Evolutionary conservation across 2,329 filamentous ascomycete genomes (phyloP), one percentile per base, ranked within the genome.

Genomic region (Penicillium expansum): DNA sequence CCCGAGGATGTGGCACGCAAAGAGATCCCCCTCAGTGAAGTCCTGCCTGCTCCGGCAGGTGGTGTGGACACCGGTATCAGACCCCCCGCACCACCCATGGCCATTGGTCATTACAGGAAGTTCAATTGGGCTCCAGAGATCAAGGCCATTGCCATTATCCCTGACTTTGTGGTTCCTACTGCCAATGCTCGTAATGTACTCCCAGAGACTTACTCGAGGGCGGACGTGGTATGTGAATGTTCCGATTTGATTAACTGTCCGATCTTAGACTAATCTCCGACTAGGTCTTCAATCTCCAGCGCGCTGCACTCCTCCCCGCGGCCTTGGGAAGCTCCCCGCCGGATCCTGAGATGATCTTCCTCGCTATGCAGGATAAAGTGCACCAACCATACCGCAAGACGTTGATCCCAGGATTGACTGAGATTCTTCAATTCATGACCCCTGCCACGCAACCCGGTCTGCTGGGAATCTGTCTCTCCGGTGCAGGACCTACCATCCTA

Each of bases 291-390:
- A 99, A 99, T 78, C 82, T 97, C 67, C 94, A 97, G 77, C 85
- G 94, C 63, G 91, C 96, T 73, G 92, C 93, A 2, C 83, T 99
- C 48, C 83, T 99, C 13, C 92, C 93, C 32, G 91, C 92, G 11
- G 92, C 92, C 1, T 83, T 99, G 44, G 92, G 92, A 62, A 88
- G 91, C 73, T 93, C 90, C 8, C 93, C 94, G 10, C 93, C 92
- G 1, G 89, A 97, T 71, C 88, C 94, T 22, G 88, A 95, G 67
- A 88, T 96, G 75, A 99, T 99, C 73, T 95, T 95, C 79, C 86
- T 95, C 47, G 93, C 92, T 45, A 99, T 99, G 94, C 94, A 97
- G 78, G 94, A 99, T 80, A 96, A 92, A 77, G 86, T 99, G 59
- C 94, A 99, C 78, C 94, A 99, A 76, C 94, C 92, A 42, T 97